Evolutionary conservation across 2,329 filamentous ascomycete genomes (phyloP), one percentile per base, ranked within the genome.

Genomic region (Monosporascus sp.): DNA sequence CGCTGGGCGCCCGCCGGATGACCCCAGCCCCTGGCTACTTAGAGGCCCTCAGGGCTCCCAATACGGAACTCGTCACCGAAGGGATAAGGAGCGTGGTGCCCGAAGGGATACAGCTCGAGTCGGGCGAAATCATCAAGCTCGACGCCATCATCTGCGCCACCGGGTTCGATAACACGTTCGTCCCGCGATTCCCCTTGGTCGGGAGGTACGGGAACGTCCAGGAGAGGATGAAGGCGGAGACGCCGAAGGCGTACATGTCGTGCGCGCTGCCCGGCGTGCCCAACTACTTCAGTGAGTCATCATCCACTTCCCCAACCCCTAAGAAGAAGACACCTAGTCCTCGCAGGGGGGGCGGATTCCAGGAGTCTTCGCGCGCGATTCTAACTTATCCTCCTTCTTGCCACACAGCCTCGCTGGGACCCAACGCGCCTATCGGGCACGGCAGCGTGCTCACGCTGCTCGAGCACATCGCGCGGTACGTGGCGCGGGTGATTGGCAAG

Each of bases 91-190:
- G 65, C 6, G 70, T 83, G 42, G 74, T 79, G 2, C 65, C 72
- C 11, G 70, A 72, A n/a, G 75, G 80, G 15, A 65, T 82, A 48
- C 65, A 76, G 62, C 68, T 81, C 34, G 69, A 68, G 1, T 73
- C 73, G 4, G 79, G 77, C n/a, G 62, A 73, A 37, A 64, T 76
- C n/a, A 63, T 79, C 49, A 70, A 77, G 36, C 73, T 81, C 15
- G 82, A 85, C 59, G 72, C 73, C 14, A 75, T 85, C 22, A 71
- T 84, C 47, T 81, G 79, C 54, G 80, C 80, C n/a, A 82, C 79
- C 0, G 79, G 80, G 1, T 83, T 81, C 59, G 74, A 82, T 58
- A 75, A 74, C 5, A 78, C 76, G 1, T 82, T 81, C 62, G 63
- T 70, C 7, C 78, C 79, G 3, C 70, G 74, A 1, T 82, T 80